These are phyloP conservation scores for Amyloporia xantha DNA, from an alignment of 768 basidiomycete genomes.

Conservation along the genomic window DNA sequence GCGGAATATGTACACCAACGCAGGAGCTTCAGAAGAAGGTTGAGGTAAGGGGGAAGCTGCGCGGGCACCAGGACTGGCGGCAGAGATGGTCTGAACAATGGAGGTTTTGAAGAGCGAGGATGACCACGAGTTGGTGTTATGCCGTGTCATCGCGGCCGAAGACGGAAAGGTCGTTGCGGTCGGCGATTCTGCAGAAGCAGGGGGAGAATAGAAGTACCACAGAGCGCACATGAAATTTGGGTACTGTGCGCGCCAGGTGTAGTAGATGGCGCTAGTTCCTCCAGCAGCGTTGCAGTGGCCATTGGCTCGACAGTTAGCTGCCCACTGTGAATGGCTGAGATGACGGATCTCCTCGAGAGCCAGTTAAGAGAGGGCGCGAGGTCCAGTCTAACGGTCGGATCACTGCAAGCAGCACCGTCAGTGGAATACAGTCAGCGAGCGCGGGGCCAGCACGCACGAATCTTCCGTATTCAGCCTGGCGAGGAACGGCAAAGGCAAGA, in stretches of 20 bases:
- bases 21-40: conserved; percentile 22
- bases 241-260: conserved; percentile 40
- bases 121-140: conserved; percentile 41
- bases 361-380: conserved; percentile 91
- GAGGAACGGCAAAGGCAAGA: conserved; percentile 76
- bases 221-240: conserved; percentile 73
- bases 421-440: background rate
- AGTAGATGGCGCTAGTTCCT: conserved; percentile 39
- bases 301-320: conserved; percentile 88
- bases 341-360: conserved; percentile 82
- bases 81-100: conserved; percentile 28
- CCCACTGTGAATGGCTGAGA: conserved; percentile 78
- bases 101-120: conserved; percentile 54
- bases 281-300: conserved; percentile 50
- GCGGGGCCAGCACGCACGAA: conserved; percentile 55
- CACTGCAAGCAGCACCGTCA: conserved; percentile 39
- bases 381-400: conserved; percentile 89
- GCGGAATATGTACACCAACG: conserved; percentile 64
- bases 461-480: conserved; percentile 74
- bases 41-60: conserved; percentile 28
- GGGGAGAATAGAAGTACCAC: conserved; percentile 51
- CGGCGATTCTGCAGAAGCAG: conserved; percentile 15
- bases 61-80: conserved; percentile 7
- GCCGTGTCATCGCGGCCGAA: conserved; percentile 28
- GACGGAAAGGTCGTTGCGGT: conserved; percentile 16